Percentiles rank a stretch among this genome's conserved stretches.
Evolutionary conservation across 164 flowering plant genomes (phyloP).

Genomic region (grape (Vitis vinifera)): ASM3070453v1 NC_081818.1:26525501-26526000

Average conservation of each 20-base stretch:
- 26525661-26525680: not conserved
- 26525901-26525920: slow-evolving; percentile 44
- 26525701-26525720: slow-evolving; percentile 4
- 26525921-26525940: slow-evolving; percentile 25
- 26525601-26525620: slow-evolving; percentile 8
- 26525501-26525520: slow-evolving; percentile 6
- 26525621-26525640: slow-evolving; percentile 1
- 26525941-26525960: slow-evolving; percentile 14
- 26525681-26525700: slow-evolving; percentile 6
- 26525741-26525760: slow-evolving; percentile 5
- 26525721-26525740: slow-evolving; percentile 3
- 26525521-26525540: not conserved
- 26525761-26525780: not conserved
- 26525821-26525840: not conserved
- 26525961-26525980: slow-evolving; percentile 11
- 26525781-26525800: slow-evolving; percentile 1
- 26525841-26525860: not conserved
- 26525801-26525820: not conserved
- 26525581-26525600: not conserved
- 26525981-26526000: slow-evolving; percentile 14
- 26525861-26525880: slow-evolving; percentile 12
- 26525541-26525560: not conserved
- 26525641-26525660: slow-evolving; percentile 8
- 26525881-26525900: slow-evolving; percentile 24
- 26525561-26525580: not conserved